Evolutionary conservation across 257 asterid genomes (phyloP).

Genomic region (Solanum commersonii): DNA sequence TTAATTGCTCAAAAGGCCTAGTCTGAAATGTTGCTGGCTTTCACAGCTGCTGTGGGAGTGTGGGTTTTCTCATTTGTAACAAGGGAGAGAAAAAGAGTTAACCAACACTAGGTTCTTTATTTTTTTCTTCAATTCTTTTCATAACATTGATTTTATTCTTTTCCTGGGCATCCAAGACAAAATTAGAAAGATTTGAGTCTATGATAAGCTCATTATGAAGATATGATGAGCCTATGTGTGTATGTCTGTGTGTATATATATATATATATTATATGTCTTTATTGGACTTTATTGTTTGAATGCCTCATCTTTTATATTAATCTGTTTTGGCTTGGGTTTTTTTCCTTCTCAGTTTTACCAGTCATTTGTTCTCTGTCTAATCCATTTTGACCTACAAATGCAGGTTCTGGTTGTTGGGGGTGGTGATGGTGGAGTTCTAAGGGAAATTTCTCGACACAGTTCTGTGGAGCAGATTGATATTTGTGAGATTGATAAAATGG

Average conservation of each 20-base stretch:
- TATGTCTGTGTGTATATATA: neutral
- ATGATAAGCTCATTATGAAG: neutral
- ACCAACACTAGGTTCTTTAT: neutral
- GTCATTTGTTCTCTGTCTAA: neutral
- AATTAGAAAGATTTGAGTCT: neutral
- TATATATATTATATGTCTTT: neutral
- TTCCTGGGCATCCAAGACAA: neutral
- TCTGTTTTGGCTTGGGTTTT: neutral
- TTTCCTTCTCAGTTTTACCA: neutral
- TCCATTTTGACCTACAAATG: neutral
- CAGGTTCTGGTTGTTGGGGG: conserved; percentile 99
- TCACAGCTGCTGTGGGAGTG: neutral
- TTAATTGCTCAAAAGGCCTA: neutral
- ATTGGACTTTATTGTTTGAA: neutral
- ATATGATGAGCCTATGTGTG: neutral
- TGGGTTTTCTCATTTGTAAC: neutral
- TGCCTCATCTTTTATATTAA: neutral
- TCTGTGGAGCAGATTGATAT: conserved; percentile 87
- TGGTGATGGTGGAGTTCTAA: conserved; percentile 98
- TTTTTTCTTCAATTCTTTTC: neutral
- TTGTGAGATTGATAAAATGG: conserved; percentile 96
- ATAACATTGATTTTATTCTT: neutral
- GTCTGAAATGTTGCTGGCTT: neutral
- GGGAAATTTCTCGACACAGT: conserved; percentile 87
- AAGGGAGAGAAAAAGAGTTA: neutral